Base-by-base conservation (phyloP, 139 green algal genomes). In the Klebsormidium nitens region DNA sequence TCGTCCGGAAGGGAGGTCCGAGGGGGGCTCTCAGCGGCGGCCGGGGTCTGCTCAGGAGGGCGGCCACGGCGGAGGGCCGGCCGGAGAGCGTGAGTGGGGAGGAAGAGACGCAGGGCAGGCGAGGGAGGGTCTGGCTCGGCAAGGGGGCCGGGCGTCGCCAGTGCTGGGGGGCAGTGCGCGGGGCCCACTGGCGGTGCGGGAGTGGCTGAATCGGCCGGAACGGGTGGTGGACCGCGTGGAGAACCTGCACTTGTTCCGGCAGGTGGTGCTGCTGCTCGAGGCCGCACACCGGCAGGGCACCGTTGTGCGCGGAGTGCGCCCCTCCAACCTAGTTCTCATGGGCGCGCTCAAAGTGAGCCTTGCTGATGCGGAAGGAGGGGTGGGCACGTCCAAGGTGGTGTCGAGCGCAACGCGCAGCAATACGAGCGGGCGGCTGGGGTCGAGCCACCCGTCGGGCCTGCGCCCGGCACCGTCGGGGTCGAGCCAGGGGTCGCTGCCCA, bases 181-280 rank as follows among this genome's bases (percentile, higher is more conserved):
- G 42, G 42, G n/a, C n/a, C n/a, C n/a, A n/a, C n/a, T n/a, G 11
- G 14, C 42, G 42, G 11, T 78, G 32, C 60, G 71, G 6, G 42
- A 60, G n/a, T 78, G 71, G 71, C 37, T 79, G 38, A 49, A 35
- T 34, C 40, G 58, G 17, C 29, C 32, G 2, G 64, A 36, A 23
- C 34, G 64, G 6, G 26, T 48, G 36, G 55, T 79, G 31, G 64
- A 75, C 35, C 39, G 39, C 0, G 3, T 60, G 31, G 64, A 79
- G 56, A 48, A 64, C 49, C 44, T 75, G 36, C 67, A 68, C 48
- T 59, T 75, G 36, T 68, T 79, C 42, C n/a, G 36, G 28, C 64
- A 79, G 48, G 62, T 79, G 2, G 48, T 66, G 36, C 48, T 75
- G 37, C 37, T 79, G 46, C n/a, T 79, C 31, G 38, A 23, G 19